Conservation (phyloP, 1,284 basidiomycete species). For the Boletus holoroseus region DNA sequence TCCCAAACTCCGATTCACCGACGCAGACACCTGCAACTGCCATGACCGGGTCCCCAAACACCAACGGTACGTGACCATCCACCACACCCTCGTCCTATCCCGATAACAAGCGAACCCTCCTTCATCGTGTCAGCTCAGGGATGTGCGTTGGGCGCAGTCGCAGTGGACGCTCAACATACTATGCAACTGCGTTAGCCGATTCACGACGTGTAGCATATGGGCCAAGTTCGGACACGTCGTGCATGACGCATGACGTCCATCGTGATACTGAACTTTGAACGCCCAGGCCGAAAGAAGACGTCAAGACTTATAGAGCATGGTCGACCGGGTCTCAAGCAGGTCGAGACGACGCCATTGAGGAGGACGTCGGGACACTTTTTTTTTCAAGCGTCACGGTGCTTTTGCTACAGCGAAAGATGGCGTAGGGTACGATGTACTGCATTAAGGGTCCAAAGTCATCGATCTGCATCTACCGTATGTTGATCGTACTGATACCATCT, state of each 20-base stretch:
- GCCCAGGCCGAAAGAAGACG: slow-evolving; percentile 67
- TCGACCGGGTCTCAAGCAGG: slow-evolving; percentile 22
- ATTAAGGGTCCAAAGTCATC: no score
- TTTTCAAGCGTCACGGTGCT: background rate
- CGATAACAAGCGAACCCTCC: slow-evolving; percentile 93
- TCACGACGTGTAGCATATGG: no score
- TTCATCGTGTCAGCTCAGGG: slow-evolving; percentile 79
- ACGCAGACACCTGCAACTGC: slow-evolving; percentile 94
- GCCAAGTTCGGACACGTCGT: background rate
- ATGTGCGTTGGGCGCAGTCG: slow-evolving; percentile 79
- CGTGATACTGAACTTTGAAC: background rate
- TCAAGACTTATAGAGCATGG: slow-evolving; percentile 75
- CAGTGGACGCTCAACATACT: slow-evolving; percentile 73
- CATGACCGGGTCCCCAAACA: slow-evolving; percentile 95
- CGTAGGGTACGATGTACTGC: no score
- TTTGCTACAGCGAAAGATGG: no score
- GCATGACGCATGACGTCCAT: background rate
- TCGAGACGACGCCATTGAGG: background rate
- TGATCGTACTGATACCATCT: no score
- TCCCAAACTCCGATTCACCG: slow-evolving; percentile 86
- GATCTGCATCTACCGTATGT: no score
- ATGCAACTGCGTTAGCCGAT: slow-evolving; percentile 43
- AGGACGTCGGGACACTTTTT: background rate
- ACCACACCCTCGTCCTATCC: slow-evolving; percentile 60
- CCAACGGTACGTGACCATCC: slow-evolving; percentile 60